Base-by-base conservation (phyloP, 306 rosid genomes). In the Sophora flavescens region DNA sequence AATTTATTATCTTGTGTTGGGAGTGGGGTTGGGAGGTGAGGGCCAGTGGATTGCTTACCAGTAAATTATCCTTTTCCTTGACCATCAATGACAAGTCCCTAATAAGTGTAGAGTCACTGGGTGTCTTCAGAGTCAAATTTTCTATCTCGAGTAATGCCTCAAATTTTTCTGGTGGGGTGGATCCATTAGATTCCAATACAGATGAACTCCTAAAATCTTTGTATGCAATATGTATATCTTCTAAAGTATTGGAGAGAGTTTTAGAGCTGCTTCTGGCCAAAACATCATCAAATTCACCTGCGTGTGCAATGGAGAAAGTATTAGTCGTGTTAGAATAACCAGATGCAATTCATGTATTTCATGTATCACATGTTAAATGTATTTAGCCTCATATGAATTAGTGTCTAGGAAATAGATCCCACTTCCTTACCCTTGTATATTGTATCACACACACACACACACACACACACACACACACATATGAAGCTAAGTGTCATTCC, bases 271-370 rank as follows among this genome's bases (percentile, higher is more conserved):
- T 71, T 52, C 77, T 86, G 70, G 91, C 96, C 86, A 95, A 84
- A 78, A 92, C 58, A 79, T 92, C 97, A 73, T 90, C 92, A 81
- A 95, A 95, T 81, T 95, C 99, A 73, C 97, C 99, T 92, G 89
- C 81, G 86, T 59, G 68, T 66, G 68, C 65, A 62, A 76, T 76
- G 57, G 18, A 75, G 39, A 56, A 83, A 74, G 47, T 16, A 53
- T 60, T 63, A 63, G 50, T 30, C 32, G 32, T 30, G 32, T 30
- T 30, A 30, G 32, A 30, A 30, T 30, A 3, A 30, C 32, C 32
- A 30, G 32, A 30, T 30, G 32, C 32, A 30, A 30, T 30, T 30
- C 32, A 30, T 30, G 32, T 30, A 30, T 30, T 3, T 30, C 32
- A 30, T 30, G 32, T 30, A 2, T 22, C 22, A 22, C 22, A 22